These are phyloP conservation scores for Argentina anserina DNA, from an alignment of 306 rosid genomes.

Conservation along the genomic window DNA sequence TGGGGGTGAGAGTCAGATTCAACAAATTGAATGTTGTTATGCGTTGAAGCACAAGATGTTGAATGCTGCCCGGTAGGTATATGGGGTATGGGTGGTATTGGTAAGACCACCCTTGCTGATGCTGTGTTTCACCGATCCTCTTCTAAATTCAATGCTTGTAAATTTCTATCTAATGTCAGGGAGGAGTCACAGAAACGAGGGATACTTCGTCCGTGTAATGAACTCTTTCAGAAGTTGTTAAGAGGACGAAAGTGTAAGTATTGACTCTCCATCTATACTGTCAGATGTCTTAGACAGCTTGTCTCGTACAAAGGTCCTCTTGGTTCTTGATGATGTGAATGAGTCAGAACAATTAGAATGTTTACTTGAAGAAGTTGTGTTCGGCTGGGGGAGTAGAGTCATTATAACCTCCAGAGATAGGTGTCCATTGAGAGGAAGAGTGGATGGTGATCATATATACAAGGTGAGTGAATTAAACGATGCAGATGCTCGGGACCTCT, in stretches of 20 bases:
- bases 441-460: neutral
- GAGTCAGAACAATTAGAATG: neutral
- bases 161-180: neutral
- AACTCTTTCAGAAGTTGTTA: neutral
- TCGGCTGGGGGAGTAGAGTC: neutral
- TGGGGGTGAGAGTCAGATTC: neutral
- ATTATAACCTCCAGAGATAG: neutral
- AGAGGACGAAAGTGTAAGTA: neutral
- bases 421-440: neutral
- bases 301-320: neutral
- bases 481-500: conserved; percentile 8
- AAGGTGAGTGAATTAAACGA: neutral
- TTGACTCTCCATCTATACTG: neutral
- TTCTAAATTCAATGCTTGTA: neutral
- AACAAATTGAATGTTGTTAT: neutral
- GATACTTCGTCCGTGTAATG: neutral
- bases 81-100: neutral
- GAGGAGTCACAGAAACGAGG: neutral
- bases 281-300: neutral
- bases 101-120: neutral
- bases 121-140: neutral
- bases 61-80: neutral
- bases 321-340: neutral
- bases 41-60: neutral
- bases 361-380: neutral